Percentiles rank a stretch among this genome's conserved stretches.
phyloP scores from a whole-genome alignment of 306 rosid genomes.

The Inga leiocalycina region DNA sequence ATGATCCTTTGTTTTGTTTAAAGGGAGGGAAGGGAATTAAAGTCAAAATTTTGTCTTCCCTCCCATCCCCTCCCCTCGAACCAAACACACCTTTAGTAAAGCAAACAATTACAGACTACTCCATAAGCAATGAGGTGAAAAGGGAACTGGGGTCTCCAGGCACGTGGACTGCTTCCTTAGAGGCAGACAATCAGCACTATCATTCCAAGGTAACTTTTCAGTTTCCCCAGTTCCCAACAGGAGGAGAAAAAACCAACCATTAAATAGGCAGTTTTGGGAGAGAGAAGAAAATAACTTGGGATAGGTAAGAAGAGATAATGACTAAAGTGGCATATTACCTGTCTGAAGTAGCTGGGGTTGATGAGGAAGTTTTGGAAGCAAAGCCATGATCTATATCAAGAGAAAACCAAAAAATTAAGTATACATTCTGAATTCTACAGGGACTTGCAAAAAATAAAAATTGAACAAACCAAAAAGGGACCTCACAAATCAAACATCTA shows the following conservation, averaged over 20 bases:
- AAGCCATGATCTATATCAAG: constrained; percentile 68
- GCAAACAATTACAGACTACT: constrained; percentile 31
- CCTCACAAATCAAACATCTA: not conserved
- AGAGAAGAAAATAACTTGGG: not conserved
- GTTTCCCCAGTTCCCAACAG: not conserved
- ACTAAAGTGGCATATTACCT: constrained; percentile 47
- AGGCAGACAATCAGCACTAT: not conserved
- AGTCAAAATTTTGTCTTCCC: no score
- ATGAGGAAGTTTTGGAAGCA: constrained; percentile 82
- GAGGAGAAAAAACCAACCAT: constrained; percentile 3
- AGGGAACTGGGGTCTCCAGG: not conserved
- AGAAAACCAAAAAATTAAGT: constrained; percentile 18
- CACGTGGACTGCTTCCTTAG: not conserved
- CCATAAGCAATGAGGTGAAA: constrained; percentile 16
- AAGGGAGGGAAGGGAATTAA: no score
- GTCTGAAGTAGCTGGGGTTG: constrained; percentile 97
- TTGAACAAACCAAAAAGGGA: not conserved
- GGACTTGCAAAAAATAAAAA: not conserved
- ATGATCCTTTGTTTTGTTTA: no score
- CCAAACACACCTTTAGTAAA: not conserved
- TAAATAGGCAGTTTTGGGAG: not conserved
- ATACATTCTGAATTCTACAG: constrained; percentile 11
- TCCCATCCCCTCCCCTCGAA: no score
- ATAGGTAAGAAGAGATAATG: not conserved
- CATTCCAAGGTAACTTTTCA: not conserved